Evolutionary conservation across 768 basidiomycete genomes (phyloP), one percentile per base, ranked within the genome.

Genomic region (Lactifluus rugatus): DNA sequence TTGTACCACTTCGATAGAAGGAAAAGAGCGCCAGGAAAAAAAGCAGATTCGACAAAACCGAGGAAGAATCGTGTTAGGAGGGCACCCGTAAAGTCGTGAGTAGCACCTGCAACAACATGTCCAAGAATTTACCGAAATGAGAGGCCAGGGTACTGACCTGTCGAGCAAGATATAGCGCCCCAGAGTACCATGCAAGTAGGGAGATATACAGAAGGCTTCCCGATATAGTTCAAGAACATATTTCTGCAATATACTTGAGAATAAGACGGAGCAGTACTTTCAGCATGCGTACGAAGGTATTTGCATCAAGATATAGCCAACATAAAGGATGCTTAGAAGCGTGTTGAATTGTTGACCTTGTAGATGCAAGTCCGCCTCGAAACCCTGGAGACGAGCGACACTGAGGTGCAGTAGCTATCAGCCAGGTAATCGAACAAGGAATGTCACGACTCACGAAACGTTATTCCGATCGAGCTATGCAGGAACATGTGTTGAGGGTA

Each of bases 231-330:
- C 45, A 88, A 68, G 58, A 86, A 79, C 76, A 87, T 83, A 62
- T 87, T 88, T 17, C 87, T 89, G 63, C 23, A 46, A 17, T 8
- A 16, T 17, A 48, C 8, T 31, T 28, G 17, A 51, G 47, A 6
- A 48, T 39, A 19, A 13, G 19, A 17, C 11, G 23, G 49, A n/a
- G 13, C 1, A 31, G 19, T 26, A 39, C 21, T 58, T 13, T 54
- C n/a, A 32, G 46, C 3, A 71, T 21, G 26, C 83, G 66, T 64
- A 84, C 82, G 83, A 85, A 34, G 87, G 87, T 54, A 89, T 77
- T 67, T 89, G 87, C 86, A 88, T 87, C 39, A 87, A 69, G 57
- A 85, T 85, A 66, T 89, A 89, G 16, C 85, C 85, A 32, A 84
- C 74, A 62, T 85, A 86, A 48, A 86, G 75, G 52, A 85, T 79